Base-by-base conservation (phyloP, 169 alveolate genomes). In the Plasmodium vivax region DNA sequence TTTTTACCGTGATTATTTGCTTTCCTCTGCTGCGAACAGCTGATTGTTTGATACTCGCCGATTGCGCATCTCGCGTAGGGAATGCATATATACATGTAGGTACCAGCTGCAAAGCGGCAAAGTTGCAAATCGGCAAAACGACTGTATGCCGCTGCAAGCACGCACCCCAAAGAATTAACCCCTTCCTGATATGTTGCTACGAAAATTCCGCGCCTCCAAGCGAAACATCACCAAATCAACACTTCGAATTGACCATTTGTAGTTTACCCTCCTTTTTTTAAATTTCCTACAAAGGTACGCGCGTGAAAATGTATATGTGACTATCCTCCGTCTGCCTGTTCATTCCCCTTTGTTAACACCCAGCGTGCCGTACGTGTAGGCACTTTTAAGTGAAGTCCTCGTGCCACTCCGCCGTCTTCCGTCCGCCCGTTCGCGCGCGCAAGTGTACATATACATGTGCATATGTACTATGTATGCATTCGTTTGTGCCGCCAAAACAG, bases 71-170 rank as follows among this genome's bases (percentile, higher is more conserved):
- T 2, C 45, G 32, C 58, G 83, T 75, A 75, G 38, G n/a, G n/a
- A n/a, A n/a, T n/a, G 45, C 45, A 75, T 75, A 75, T n/a, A 75
- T 75, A 75, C 32, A 75, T 75, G 58, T 75, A 75, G 62, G 19
- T 12, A 45, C 56, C 16, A 45, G 56, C 2, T 45, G 12, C 8
- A 38, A 38, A 38, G 72, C 2, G 3, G 10, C 38, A 62, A 62
- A 62, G 2, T n/a, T n/a, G n/a, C n/a, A n/a, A n/a, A n/a, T n/a
- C 14, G 4, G 75, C 27, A 62, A 27, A 62, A 62, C 34, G 14
- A 27, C 75, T 62, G 27, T 19, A 19, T 62, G 34, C 14, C 27
- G 9, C 34, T 62, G 14, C 36, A 62, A 62, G 27, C 75, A 62
- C 34, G 4, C 34, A 62, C 75, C 8, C 38, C 75, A 19, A 62